These are phyloP conservation scores for Fusarium buharicum DNA, from an alignment of 2,329 filamentous ascomycete genomes.

Conservation along the genomic window DNA sequence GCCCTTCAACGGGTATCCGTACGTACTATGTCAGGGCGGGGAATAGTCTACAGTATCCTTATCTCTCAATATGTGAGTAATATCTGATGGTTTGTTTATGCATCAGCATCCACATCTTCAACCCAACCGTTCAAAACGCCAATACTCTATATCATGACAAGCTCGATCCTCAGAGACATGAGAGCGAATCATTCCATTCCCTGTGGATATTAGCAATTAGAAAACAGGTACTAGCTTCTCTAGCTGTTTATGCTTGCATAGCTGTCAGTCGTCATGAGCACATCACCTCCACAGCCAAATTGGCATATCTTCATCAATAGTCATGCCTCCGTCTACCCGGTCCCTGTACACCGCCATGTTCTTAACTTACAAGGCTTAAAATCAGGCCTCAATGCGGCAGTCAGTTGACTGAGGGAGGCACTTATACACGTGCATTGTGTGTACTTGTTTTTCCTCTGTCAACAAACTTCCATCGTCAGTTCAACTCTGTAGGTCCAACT, in stretches of 20 bases:
- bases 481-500: constrained; percentile 6
- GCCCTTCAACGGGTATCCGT: too few species aligned
- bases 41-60: too few species aligned
- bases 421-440: constrained; percentile 7
- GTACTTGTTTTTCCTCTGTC: constrained; percentile 15
- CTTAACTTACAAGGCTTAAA: background rate
- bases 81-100: too few species aligned
- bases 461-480: background rate
- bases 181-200: background rate
- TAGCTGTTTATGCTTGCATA: background rate
- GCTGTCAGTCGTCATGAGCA: background rate
- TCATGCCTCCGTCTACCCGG: background rate
- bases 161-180: background rate
- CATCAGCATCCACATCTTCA: too few species aligned
- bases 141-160: background rate
- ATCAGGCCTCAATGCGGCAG: constrained; percentile 18
- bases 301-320: constrained; percentile 1
- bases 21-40: too few species aligned
- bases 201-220: background rate
- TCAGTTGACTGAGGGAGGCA: constrained; percentile 1
- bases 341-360: constrained; percentile 16
- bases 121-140: background rate
- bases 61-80: too few species aligned
- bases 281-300: constrained; percentile 1
- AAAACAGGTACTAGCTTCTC: background rate